Conservation (phyloP, 768 basidiomycete genomes). For the Mycena filopes region DNA sequence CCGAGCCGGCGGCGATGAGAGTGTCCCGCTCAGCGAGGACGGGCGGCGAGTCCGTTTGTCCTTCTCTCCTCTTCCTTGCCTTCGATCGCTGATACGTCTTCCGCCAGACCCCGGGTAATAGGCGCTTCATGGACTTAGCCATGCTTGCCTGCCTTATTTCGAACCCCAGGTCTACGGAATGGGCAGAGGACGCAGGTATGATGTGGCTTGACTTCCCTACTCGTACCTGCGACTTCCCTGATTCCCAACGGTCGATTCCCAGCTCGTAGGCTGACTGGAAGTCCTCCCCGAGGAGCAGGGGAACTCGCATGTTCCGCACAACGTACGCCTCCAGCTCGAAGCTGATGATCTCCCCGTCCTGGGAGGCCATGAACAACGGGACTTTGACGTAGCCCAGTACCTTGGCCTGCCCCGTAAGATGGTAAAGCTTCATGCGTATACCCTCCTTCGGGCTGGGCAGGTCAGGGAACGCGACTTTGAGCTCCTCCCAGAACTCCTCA, state of each 20-base stretch:
- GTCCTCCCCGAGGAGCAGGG: too few species aligned
- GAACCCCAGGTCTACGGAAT: neutral
- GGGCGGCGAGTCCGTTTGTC: too few species aligned
- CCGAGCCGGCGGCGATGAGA: neutral
- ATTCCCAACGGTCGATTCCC: too few species aligned
- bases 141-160: neutral
- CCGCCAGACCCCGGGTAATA: too few species aligned
- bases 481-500: neutral
- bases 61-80: too few species aligned
- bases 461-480: neutral
- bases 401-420: neutral
- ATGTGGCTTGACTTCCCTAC: neutral
- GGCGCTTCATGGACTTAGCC: neutral
- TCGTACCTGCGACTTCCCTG: neutral
- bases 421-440: neutral
- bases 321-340: slow-evolving; percentile 1
- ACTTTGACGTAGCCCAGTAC: neutral
- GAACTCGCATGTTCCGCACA: too few species aligned
- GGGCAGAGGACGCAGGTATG: neutral
- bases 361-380: neutral
- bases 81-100: too few species aligned
- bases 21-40: slow-evolving; percentile 10
- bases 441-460: neutral
- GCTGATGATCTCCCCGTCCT: neutral
- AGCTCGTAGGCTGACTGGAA: too few species aligned